Evolutionary conservation across 1,284 basidiomycete species (phyloP), one percentile per base, ranked within the genome.

Genomic region (Cutaneotrichosporon sp.): DNA sequence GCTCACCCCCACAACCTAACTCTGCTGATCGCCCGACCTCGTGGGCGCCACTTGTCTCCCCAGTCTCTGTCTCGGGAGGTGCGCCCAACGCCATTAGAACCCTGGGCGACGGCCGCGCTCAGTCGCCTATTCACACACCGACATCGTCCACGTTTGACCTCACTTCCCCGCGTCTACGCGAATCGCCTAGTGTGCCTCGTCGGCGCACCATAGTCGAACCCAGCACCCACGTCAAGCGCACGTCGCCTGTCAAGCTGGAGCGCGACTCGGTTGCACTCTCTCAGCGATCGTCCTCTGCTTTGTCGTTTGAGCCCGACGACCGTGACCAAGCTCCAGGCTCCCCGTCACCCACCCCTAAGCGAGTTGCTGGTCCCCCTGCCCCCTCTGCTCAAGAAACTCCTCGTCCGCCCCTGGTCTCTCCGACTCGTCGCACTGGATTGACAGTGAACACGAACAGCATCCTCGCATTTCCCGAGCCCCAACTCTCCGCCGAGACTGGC

Each of bases 121-220:
- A 34, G 17, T 57, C 37, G 39, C 54, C 52, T 24, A 27, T 44
- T 14, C 42, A 47, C 38, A 54, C 55, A 24, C 57, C 57, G 10
- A 52, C 41, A 19, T 35, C 38, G 33, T 20, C 39, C 19, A 44
- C 38, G 29, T 59, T 59, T 39, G 61, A 51, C 31, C 50, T 52
- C 32, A 44, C 47, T 25, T 53, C 55, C 7, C 59, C 64, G 10
- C 54, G 66, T 12, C 57, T 70, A 5, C 57, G 59, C 29, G 55
- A 64, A 17, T 63, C 66, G 1, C 61, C 69, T 1, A 60, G 60
- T 16, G 51, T 72, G 10, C 63, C 68, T 3, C 53, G 67, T 25
- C 55, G 66, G n/a, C 55, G 64, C 19, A 71, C 68, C 1, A 55
- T 72, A 29, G 52, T 72, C 39, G 58, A 67, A 35, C 27, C 37